Evolutionary conservation across 257 asterid species (phyloP), one percentile per base, ranked within the genome.

Genomic region (Orobanche coerulescens): DNA sequence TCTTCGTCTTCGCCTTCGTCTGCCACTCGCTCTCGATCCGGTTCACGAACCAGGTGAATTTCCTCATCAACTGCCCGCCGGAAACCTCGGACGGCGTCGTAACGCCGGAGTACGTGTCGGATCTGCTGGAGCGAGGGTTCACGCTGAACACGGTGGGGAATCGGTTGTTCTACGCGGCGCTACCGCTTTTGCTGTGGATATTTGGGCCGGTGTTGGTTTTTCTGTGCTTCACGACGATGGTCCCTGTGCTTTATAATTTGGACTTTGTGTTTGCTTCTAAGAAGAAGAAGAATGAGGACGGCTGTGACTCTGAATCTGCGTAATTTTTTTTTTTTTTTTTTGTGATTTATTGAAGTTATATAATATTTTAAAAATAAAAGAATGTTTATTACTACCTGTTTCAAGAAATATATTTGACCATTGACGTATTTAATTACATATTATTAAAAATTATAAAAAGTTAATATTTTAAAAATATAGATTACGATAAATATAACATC

Each of bases 151-250:
- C 90, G 25, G 73, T 80, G 9, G 96, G 97, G 15, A 90, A 90
- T 64, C 69, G 97, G 60, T 26, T 87, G 67, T 90, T 90, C 79
- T 90, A 90, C 69, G 75, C 77, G 1, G 96, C 94, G 30, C 71
- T 90, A 64, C 97, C 97, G 18, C 73, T 90, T 1, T 14, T 90
- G 83, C 73, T 87, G 19, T 90, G 97, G 97, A 84, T 90, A 5
- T 90, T 87, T 4, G 97, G 97, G 12, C 97, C 97, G 0, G 94
- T 90, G 11, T 44, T 90, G 55, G 96, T 83, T 4, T 83, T 87
- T 54, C 64, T 90, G 24, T 81, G 94, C 71, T 83, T 60, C 3
- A 50, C 77, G 5, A 80, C 91, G 0, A 62, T 90, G 91, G 94
- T 90, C 30, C 85, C 86, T 0, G 76, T 90, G 76, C 90, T 90